Evolutionary conservation across 2,329 filamentous ascomycete genomes (phyloP), one percentile per base, ranked within the genome.

Genomic region (Fusarium tjaetaba): DNA sequence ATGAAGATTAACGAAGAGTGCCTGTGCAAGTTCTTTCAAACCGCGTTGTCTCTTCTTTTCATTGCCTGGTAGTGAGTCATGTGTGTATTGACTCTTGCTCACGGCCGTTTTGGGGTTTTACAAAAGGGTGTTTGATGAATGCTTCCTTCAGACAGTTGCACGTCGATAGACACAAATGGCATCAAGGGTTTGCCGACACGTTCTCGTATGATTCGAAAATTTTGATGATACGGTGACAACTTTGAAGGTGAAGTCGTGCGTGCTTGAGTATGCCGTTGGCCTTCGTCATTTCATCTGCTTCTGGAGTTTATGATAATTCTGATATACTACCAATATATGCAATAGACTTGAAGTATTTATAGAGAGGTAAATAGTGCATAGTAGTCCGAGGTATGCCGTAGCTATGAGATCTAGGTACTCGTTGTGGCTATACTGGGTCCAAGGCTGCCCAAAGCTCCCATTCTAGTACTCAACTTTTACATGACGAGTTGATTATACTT

Each of bases 401-500:
- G 30, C n/a, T 24, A 34, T 16, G n/a, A 15, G 16, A 16, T 20
- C 30, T 20, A 24, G 22, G 30, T 20, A n/a, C 16, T 34, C n/a
- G 16, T 24, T 13, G 30, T 24, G 13, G 11, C 13, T 9, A 52
- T 34, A 13, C n/a, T 34, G n/a, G 24, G 30, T 34, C 16, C 16
- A 34, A 24, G 15, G 18, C 53, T 38, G 34, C 20, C 16, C 57
- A n/a, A 46, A 49, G 13, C 74, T 76, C n/a, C 83, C 84, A 65
- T 88, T 88, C 22, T 22, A 83, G 90, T 46, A 82, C 85, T 39
- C 86, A 84, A 48, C 83, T 90, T 51, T 85, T 81, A 22, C 73
- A 82, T 32, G 82, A 84, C n/a, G 88, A 90, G 80, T 39, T 22
- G 45, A 78, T 80, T 61, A 76, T 73, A 22, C 87, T 87, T 48